These are phyloP conservation scores for Westerdykella sp. DNA, from an alignment of 2,329 filamentous ascomycete species.

Conservation along the genomic window DNA sequence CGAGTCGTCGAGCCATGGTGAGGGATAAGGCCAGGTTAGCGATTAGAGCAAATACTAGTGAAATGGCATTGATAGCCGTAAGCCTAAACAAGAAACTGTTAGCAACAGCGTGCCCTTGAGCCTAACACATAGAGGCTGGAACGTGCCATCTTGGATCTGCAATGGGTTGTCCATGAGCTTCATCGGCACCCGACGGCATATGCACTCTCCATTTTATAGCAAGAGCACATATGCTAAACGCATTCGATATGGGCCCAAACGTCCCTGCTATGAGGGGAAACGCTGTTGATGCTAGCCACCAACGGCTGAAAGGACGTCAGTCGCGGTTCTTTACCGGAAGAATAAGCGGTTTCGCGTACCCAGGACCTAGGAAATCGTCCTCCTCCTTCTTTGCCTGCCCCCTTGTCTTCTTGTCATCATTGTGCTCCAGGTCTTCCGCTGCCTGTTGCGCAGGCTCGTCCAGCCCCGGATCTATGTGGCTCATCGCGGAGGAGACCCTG, in stretches of 20 bases:
- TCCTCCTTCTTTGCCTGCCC: slow-evolving; percentile 38
- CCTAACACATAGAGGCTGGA: background rate
- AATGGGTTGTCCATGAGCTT: slow-evolving; percentile 43
- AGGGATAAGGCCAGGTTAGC: slow-evolving; percentile 52
- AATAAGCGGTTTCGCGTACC: slow-evolving; percentile 17
- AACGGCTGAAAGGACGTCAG: slow-evolving; percentile 37
- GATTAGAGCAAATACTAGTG: slow-evolving; percentile 48
- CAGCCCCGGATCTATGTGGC: slow-evolving; percentile 46
- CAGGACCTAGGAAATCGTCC: slow-evolving; percentile 41
- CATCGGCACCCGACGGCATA: slow-evolving; percentile 42
- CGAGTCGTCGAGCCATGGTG: slow-evolving; percentile 53
- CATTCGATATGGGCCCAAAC: slow-evolving; percentile 51
- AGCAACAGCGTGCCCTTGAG: background rate
- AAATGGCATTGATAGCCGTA: slow-evolving; percentile 51
- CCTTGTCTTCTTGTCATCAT: slow-evolving; percentile 24
- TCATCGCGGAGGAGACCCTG: slow-evolving; percentile 29
- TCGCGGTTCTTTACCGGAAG: background rate
- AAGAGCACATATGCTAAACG: slow-evolving; percentile 51
- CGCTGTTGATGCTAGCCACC: slow-evolving; percentile 57
- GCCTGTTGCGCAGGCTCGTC: slow-evolving; percentile 45
- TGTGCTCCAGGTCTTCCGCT: slow-evolving; percentile 41
- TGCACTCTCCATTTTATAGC: slow-evolving; percentile 52
- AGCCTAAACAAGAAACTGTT: slow-evolving; percentile 33
- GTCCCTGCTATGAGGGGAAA: slow-evolving; percentile 53
- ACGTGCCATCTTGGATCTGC: slow-evolving; percentile 49